Evolutionary conservation across 768 basidiomycete species (phyloP).

Genomic region (Tulasnella sp.): DNA sequence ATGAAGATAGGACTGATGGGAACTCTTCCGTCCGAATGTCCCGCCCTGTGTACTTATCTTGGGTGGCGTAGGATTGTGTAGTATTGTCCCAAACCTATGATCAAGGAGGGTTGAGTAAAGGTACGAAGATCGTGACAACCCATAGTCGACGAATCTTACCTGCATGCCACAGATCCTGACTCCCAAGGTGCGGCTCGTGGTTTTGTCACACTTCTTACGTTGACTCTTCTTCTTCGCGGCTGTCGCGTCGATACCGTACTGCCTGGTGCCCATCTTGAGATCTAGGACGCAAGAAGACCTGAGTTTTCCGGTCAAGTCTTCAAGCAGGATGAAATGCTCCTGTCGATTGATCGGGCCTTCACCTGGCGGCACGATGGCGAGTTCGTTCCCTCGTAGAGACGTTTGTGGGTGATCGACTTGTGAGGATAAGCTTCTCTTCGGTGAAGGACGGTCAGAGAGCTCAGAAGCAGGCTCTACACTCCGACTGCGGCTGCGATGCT

Average conservation of each 20-base stretch:
- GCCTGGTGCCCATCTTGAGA: conserved; percentile 98
- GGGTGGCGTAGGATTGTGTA: conserved; percentile 74
- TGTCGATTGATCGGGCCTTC: conserved; percentile 60
- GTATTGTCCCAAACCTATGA: conserved; percentile 82
- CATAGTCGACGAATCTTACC: conserved; percentile 40
- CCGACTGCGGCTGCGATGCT: background rate
- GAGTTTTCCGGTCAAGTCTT: conserved; percentile 87
- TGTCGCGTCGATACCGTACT: conserved; percentile 94
- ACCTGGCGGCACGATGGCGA: conserved; percentile 19
- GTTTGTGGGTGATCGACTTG: conserved; percentile 18
- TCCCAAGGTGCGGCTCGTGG: conserved; percentile 83
- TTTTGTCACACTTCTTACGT: conserved; percentile 93
- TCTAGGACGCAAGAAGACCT: conserved; percentile 93
- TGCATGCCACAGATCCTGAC: conserved; percentile 98
- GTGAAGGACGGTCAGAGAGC: no score
- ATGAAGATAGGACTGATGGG: conserved; percentile 64
- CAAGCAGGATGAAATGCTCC: conserved; percentile 98
- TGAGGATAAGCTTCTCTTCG: no score
- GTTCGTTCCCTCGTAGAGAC: conserved; percentile 22
- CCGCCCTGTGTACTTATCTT: conserved; percentile 94
- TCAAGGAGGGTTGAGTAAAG: background rate
- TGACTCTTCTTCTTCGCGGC: conserved; percentile 93
- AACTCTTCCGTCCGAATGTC: conserved; percentile 83
- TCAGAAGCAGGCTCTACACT: background rate
- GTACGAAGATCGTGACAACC: background rate